These are phyloP conservation scores for Rhinocladiella similis DNA, from an alignment of 2,329 filamentous ascomycete genomes.

Conservation along the genomic window DNA sequence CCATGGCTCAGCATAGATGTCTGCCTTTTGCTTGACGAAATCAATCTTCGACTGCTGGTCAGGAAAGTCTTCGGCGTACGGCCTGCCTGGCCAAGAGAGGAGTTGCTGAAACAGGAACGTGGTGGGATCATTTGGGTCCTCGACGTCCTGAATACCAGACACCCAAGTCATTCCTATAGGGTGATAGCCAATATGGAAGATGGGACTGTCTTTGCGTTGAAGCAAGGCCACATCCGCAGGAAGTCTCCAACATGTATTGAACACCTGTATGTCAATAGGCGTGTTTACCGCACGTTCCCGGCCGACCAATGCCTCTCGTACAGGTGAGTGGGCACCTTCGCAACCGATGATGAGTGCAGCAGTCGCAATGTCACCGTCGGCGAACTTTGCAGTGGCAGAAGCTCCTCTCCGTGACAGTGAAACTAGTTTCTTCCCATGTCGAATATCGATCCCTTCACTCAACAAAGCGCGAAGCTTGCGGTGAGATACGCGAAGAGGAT, in stretches of 20 bases:
- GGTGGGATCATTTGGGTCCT: constrained; percentile 14
- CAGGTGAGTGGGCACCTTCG: constrained; percentile 17
- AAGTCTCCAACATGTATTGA: constrained; percentile 12
- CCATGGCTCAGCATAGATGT: constrained; percentile 13
- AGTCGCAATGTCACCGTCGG: constrained; percentile 14
- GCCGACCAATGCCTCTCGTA: constrained; percentile 14
- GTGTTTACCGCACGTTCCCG: not conserved
- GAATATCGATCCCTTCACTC: constrained; percentile 12
- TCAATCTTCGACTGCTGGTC: constrained; percentile 15
- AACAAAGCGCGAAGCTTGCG: constrained; percentile 11
- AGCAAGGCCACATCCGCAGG: constrained; percentile 20
- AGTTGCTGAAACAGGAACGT: constrained; percentile 17
- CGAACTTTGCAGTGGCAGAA: constrained; percentile 8
- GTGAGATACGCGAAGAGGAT: constrained; percentile 7
- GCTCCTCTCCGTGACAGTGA: constrained; percentile 1
- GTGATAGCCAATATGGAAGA: constrained; percentile 20
- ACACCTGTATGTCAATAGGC: constrained; percentile 9
- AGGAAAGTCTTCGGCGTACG: constrained; percentile 9
- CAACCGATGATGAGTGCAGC: constrained; percentile 21
- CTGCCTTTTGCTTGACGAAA: constrained; percentile 20
- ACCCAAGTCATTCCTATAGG: constrained; percentile 5
- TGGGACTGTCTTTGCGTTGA: constrained; percentile 20
- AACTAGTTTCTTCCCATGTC: constrained; percentile 6
- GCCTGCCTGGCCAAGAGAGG: constrained; percentile 13
- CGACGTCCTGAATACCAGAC: constrained; percentile 9